Base-by-base conservation (phyloP, 1,284 basidiomycete genomes). In the Somion occarium region DNA sequence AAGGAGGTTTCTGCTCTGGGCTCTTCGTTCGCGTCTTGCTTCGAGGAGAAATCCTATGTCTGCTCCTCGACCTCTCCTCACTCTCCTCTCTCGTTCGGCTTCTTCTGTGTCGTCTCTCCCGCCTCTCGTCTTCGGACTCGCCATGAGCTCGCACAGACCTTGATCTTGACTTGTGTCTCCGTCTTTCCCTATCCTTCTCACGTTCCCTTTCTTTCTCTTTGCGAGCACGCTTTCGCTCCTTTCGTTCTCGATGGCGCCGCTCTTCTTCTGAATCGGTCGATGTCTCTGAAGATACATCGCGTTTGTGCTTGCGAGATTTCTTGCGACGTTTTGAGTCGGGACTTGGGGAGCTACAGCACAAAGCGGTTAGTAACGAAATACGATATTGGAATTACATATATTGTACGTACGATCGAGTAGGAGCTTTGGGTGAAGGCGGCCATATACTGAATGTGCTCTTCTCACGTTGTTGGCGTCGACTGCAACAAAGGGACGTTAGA, bases 351-450 rank as follows among this genome's bases (percentile, higher is more conserved):
- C 82, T 87, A 53, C 3, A 34, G 15, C 24, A 13, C 18, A 11
- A 27, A n/a, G n/a, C n/a, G n/a, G n/a, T n/a, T n/a, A n/a, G 47
- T 19, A 7, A 51, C 38, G 50, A 44, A 47, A 30, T 25, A 7
- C 44, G 39, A 46, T 19, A 46, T 48, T 30, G 23, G 3, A 42
- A 50, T 41, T 34, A 22, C 24, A 15, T 19, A 22, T 43, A 49
- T 19, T 45, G n/a, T n/a, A 75, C 85, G 46, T 70, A 91, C 87
- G 79, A 57, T 50, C 81, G 75, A 47, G 74, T 69, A 48, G 81
- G 79, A 23, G 76, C 79, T 59, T 87, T 86, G 0, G 93, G 93
- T 2, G 93, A 95, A 1, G 82, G 69, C 0, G 93, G 93, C 93
- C 93, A 97, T 46, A 94, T 77, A 56, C 79, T 79, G 1, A 88